phyloP scores from a whole-genome alignment of 305 asterid genomes.

The Solanum hybrid region DNA sequence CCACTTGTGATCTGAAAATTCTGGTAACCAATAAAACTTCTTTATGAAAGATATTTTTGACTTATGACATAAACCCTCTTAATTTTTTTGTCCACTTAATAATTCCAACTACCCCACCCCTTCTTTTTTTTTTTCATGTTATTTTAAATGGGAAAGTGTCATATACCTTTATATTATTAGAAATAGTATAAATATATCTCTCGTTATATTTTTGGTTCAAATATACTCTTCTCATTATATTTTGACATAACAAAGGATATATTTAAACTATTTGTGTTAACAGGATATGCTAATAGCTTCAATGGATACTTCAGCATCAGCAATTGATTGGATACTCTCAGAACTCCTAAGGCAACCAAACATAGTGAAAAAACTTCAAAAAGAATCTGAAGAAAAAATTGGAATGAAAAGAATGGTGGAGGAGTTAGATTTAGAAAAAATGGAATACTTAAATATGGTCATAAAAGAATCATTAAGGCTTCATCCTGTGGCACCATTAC shows the following conservation, averaged over 20 bases:
- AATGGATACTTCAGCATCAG: neutral
- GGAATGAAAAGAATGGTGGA: neutral
- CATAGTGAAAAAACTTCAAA: neutral
- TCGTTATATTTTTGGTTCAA: too few relatives aligned
- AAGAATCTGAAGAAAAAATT: neutral
- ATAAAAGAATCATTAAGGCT: conserved; percentile 6
- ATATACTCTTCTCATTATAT: neutral
- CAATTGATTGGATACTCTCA: conserved; percentile 2
- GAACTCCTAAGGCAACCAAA: neutral
- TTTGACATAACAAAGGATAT: neutral
- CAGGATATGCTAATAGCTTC: neutral
- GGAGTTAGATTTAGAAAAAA: neutral
- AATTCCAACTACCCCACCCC: too few relatives aligned
- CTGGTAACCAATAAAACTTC: too few relatives aligned
- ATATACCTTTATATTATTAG: too few relatives aligned
- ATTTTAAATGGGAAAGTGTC: too few relatives aligned
- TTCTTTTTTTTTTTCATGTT: too few relatives aligned
- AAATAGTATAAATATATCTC: too few relatives aligned
- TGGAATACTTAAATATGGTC: neutral
- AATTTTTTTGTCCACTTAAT: too few relatives aligned
- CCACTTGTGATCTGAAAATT: too few relatives aligned
- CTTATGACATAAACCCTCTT: too few relatives aligned
- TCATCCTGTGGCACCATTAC: conserved; percentile 28
- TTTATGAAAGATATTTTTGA: too few relatives aligned
- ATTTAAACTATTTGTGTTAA: neutral